phyloP scores from a whole-genome alignment of 495 filamentous ascomycete genomes.

The Schizothecium vesticola region DNA sequence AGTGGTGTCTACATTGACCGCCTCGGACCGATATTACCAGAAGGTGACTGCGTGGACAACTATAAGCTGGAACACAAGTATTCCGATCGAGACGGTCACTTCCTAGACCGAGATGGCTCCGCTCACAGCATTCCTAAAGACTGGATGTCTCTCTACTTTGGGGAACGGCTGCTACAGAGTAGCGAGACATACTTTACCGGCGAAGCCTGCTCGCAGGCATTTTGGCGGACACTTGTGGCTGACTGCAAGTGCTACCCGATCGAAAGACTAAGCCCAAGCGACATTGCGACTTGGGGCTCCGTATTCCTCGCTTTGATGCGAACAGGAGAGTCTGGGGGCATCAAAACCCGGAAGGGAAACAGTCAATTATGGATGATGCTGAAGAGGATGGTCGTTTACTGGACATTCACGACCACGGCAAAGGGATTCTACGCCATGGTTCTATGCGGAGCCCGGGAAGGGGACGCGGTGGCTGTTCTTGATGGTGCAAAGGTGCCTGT shows the following conservation, averaged over 20 bases:
- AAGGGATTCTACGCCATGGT: constrained; percentile 11
- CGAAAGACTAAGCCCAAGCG: neutral
- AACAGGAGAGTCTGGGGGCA: neutral
- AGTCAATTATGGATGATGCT: no score
- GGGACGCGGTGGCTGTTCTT: constrained; percentile 13
- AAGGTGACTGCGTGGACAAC: no score
- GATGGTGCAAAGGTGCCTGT: constrained; percentile 19
- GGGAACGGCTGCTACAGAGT: no score
- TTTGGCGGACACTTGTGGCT: constrained; percentile 14
- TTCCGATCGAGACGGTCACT: no score
- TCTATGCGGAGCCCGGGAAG: neutral
- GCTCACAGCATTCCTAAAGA: no score
- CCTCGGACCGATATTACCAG: no score
- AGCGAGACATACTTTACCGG: no score
- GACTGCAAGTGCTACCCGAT: constrained; percentile 19
- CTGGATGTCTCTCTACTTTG: no score
- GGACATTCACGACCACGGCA: constrained; percentile 5
- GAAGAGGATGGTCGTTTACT: neutral
- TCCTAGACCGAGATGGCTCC: no score
- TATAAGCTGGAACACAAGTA: no score
- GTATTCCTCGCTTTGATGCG: neutral
- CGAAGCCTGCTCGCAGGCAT: constrained; percentile 9
- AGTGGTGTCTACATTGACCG: no score
- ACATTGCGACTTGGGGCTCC: constrained; percentile 4
- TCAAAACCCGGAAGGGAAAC: no score